These are phyloP conservation scores for Paratinospora sagittata DNA, from an alignment of 164 flowering plant genomes.

Conservation along the genomic window DNA sequence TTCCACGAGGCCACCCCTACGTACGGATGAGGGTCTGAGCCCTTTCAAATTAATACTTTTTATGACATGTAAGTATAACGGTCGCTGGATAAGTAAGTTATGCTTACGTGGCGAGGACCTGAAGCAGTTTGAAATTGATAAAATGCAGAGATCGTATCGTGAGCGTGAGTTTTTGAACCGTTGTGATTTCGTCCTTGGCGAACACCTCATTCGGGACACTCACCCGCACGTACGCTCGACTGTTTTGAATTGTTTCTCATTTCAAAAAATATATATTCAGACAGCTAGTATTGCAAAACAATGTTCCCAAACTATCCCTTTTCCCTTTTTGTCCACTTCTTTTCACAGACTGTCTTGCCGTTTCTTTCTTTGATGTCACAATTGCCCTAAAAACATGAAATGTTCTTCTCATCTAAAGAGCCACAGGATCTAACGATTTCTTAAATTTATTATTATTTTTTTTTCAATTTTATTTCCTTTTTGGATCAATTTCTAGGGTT, in stretches of 20 bases:
- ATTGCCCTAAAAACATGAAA: conserved; percentile 4
- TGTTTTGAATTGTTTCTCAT: background rate
- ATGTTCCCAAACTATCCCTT: background rate
- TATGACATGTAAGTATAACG: no score
- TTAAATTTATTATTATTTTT: background rate
- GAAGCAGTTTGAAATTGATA: no score
- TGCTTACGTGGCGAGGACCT: no score
- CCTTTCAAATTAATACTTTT: no score
- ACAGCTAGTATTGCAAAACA: background rate
- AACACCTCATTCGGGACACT: no score
- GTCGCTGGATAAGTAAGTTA: no score
- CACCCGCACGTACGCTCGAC: no score
- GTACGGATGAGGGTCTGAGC: no score
- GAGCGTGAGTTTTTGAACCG: no score
- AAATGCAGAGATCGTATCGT: no score
- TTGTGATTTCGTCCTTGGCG: no score
- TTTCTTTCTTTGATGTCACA: background rate
- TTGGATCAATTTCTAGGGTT: background rate
- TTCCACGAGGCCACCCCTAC: background rate
- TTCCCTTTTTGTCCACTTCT: background rate
- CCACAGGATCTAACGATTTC: background rate
- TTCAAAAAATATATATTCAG: background rate
- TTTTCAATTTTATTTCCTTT: background rate
- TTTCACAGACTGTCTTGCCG: background rate
- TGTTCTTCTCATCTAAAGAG: background rate